Conservation (phyloP, 345 rosid genomes). For the Mangifera indica region DNA sequence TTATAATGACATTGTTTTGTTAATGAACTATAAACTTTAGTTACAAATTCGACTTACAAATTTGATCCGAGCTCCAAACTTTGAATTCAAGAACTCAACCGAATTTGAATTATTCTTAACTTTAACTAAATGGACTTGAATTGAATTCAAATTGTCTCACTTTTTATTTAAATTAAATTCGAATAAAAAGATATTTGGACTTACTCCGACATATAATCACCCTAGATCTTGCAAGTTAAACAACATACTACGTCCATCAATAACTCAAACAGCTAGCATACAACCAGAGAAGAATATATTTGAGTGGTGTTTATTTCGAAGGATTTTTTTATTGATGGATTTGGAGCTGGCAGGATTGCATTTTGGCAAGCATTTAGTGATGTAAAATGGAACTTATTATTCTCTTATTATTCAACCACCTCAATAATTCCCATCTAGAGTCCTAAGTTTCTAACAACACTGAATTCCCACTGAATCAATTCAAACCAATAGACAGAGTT, state of each 20-base stretch:
- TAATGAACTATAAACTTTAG: too few relatives aligned
- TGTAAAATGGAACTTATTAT: conserved; percentile 18
- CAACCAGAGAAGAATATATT: conserved; percentile 15
- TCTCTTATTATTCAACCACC: not conserved
- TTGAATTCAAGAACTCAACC: too few relatives aligned
- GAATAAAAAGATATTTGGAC: too few relatives aligned
- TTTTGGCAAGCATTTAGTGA: conserved; percentile 9
- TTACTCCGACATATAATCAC: too few relatives aligned
- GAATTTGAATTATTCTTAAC: too few relatives aligned
- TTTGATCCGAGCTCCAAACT: too few relatives aligned
- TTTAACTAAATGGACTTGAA: too few relatives aligned
- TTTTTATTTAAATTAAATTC: too few relatives aligned
- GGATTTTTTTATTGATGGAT: not conserved
- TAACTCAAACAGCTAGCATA: not conserved
- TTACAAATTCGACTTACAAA: too few relatives aligned
- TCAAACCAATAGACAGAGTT: too few relatives aligned
- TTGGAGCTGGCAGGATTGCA: not conserved
- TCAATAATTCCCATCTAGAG: not conserved
- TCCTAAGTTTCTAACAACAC: not conserved
- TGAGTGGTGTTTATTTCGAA: conserved; percentile 12
- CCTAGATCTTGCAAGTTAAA: conserved; percentile 2
- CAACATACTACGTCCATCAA: not conserved
- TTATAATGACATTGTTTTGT: too few relatives aligned
- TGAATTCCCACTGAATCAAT: not conserved
- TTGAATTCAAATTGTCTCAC: too few relatives aligned